A percentile compares a stretch with the other conserved stretches of the same genome.
Conservation (phyloP, 768 basidiomycete genomes). For the Rhizopogon salebrosus region DNA sequence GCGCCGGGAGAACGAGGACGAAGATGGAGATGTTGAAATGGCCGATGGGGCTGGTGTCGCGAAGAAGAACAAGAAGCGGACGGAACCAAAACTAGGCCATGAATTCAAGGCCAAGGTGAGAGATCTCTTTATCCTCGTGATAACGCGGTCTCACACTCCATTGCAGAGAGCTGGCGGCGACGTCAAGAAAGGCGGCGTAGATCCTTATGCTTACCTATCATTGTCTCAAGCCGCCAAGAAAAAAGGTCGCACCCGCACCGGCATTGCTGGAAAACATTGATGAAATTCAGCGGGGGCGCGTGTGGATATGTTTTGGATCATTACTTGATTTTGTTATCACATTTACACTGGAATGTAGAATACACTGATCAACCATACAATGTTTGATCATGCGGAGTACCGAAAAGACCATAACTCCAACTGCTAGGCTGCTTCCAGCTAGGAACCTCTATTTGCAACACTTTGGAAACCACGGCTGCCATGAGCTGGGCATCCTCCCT, state of each 20-base stretch:
- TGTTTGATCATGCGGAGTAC: constrained; percentile 66
- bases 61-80: constrained; percentile 50
- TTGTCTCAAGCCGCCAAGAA: constrained; percentile 78
- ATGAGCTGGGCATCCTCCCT: constrained; percentile 62
- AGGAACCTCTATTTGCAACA: constrained; percentile 34
- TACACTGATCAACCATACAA: constrained; percentile 51
- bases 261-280: constrained; percentile 62
- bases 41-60: constrained; percentile 52
- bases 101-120: constrained; percentile 96
- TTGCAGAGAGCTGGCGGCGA: constrained; percentile 90
- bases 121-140: constrained; percentile 4
- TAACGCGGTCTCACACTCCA: not conserved
- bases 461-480: constrained; percentile 48
- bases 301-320: constrained; percentile 1
- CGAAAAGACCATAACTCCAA: constrained; percentile 61
- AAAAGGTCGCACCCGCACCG: constrained; percentile 42
- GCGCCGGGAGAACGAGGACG: constrained; percentile 60
- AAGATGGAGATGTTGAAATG: constrained; percentile 68
- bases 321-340: not conserved
- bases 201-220: constrained; percentile 90
- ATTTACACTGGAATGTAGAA: not conserved
- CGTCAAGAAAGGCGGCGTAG: constrained; percentile 78
- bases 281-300: not conserved
- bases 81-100: constrained; percentile 60
- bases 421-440: constrained; percentile 62